Evolutionary conservation across 192 early-diverging fungal species (phyloP).

Genomic region (Backusella tarrabulga): DNA sequence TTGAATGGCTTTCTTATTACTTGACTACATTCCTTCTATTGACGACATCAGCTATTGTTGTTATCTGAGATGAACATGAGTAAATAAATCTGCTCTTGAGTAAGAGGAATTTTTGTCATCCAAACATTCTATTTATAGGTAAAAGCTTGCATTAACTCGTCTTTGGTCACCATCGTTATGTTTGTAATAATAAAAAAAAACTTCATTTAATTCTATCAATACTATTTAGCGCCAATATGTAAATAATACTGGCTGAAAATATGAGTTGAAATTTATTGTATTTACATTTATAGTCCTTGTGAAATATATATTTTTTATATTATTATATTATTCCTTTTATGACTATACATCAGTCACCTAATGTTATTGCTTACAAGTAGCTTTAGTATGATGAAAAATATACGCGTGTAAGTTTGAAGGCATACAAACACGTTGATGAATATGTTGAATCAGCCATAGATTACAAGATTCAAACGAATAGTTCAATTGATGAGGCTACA

Average conservation of each 20-base stretch:
- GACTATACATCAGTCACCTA: not conserved
- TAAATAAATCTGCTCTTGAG: not conserved
- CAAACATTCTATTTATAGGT: slow-evolving; percentile 3
- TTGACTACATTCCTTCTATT: not conserved
- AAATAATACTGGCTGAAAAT: not conserved
- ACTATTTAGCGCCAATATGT: not conserved
- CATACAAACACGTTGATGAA: not conserved
- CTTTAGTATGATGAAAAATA: not conserved
- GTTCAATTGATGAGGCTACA: not conserved
- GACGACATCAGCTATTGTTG: not conserved
- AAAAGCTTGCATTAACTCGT: not conserved
- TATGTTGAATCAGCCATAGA: no score
- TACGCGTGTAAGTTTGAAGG: not conserved
- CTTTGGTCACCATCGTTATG: not conserved
- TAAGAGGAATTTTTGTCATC: not conserved
- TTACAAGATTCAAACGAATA: not conserved
- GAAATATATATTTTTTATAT: not conserved
- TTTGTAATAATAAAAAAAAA: not conserved
- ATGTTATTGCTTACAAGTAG: not conserved
- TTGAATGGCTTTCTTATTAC: not conserved
- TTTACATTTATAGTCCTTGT: no score
- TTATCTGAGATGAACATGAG: not conserved
- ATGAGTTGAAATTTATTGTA: not conserved
- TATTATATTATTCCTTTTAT: not conserved
- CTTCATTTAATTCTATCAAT: not conserved